These are phyloP conservation scores for Aegle marmelos DNA, from an alignment of 345 rosid genomes.

Conservation along the genomic window DNA sequence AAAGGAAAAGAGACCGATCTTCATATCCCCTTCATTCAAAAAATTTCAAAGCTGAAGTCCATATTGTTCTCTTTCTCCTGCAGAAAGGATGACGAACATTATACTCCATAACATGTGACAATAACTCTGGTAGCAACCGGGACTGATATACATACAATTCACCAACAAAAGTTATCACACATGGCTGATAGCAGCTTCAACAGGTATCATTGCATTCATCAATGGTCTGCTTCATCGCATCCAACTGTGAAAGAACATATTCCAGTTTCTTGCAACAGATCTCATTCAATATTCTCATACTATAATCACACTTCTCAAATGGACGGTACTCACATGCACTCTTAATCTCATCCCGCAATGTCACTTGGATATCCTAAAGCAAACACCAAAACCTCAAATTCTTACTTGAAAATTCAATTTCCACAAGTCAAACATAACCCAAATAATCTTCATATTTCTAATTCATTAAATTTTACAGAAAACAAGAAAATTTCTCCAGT, in stretches of 20 bases:
- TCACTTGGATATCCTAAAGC: conserved; percentile 75
- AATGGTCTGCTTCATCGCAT: conserved; percentile 42
- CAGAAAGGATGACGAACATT: not conserved
- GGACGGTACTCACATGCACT: conserved; percentile 97
- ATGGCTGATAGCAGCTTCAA: not conserved
- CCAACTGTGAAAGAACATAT: conserved; percentile 57
- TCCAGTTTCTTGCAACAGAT: conserved; percentile 74
- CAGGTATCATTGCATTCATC: conserved; percentile 40
- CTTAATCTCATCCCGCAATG: conserved; percentile 87
- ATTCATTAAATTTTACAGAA: not conserved
- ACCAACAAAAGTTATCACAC: not conserved
- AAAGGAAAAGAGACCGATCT: not conserved
- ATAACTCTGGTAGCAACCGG: not conserved
- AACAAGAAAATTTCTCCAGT: not conserved
- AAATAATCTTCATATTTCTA: not conserved
- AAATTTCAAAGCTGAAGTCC: not conserved
- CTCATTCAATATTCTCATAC: conserved; percentile 69
- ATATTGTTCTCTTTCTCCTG: not conserved
- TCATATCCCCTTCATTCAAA: not conserved
- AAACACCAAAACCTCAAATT: not conserved
- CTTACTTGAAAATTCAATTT: not conserved
- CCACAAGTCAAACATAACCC: not conserved
- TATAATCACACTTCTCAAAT: conserved; percentile 91
- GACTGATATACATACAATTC: not conserved
- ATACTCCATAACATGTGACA: not conserved